These are phyloP conservation scores for Amanita phalloides DNA, from an alignment of 768 basidiomycete species.

Conservation along the genomic window DNA sequence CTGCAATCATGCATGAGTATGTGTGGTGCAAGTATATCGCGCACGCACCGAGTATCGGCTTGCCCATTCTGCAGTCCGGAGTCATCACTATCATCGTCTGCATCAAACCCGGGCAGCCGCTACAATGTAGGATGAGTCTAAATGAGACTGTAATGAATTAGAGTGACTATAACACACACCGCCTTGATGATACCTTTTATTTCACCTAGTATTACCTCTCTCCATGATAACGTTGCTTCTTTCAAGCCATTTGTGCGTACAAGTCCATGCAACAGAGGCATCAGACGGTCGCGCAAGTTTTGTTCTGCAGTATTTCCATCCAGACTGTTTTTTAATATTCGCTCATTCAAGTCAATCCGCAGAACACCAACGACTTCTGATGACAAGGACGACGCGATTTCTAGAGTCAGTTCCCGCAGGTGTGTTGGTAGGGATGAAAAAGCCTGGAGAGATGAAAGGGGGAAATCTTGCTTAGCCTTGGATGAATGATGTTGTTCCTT, in stretches of 20 bases:
- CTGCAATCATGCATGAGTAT: constrained; percentile 15
- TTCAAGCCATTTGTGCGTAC: constrained; percentile 60
- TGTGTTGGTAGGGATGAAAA: constrained; percentile 70
- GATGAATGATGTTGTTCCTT: constrained; percentile 4
- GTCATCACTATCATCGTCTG: constrained; percentile 35
- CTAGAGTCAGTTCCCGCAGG: constrained; percentile 56
- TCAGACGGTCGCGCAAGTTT: constrained; percentile 50
- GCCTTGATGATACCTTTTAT: constrained; percentile 45
- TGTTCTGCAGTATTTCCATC: constrained; percentile 21
- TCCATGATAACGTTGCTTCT: constrained; percentile 59
- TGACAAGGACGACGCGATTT: constrained; percentile 70
- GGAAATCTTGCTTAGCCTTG: constrained; percentile 20
- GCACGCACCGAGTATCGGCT: constrained; percentile 4
- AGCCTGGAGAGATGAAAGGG: constrained; percentile 59
- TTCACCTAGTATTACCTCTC: constrained; percentile 54
- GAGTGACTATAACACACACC: constrained; percentile 28
- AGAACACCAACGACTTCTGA: constrained; percentile 69
- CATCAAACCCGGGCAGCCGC: constrained; percentile 51
- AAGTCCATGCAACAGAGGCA: constrained; percentile 71
- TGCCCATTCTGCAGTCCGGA: constrained; percentile 9
- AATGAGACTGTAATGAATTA: neutral
- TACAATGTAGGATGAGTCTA: constrained; percentile 15
- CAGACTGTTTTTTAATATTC: constrained; percentile 28
- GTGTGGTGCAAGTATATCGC: neutral
- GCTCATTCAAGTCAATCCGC: constrained; percentile 50